phyloP scores from a whole-genome alignment of 306 rosid species.

The Acacia crassicarpa region DNA sequence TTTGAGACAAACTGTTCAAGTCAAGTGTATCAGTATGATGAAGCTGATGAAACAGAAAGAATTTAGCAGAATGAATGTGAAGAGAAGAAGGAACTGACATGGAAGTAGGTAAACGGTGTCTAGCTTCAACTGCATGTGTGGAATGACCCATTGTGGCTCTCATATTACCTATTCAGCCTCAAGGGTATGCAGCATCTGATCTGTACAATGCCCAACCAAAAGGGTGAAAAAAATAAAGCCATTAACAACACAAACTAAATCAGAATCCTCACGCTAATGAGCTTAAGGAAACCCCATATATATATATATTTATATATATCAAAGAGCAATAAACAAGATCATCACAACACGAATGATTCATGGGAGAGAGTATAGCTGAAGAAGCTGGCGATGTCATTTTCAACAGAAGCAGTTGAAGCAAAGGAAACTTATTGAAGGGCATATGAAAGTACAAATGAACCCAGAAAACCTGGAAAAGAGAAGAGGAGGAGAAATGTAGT shows the following conservation, averaged over 20 bases:
- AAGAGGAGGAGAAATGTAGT: background rate
- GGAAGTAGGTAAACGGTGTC: constrained; percentile 70
- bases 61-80: background rate
- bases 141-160: constrained; percentile 73
- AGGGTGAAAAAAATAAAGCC: background rate
- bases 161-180: constrained; percentile 34
- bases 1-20: background rate
- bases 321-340: background rate
- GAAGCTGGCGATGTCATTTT: background rate
- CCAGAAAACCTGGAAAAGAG: constrained; percentile 3
- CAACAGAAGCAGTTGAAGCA: background rate
- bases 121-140: constrained; percentile 57
- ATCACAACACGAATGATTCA: background rate
- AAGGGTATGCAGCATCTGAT: constrained; percentile 47
- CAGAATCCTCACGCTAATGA: background rate
- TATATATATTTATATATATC: background rate
- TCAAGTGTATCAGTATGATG: background rate
- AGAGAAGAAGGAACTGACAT: constrained; percentile 52
- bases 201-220: constrained; percentile 17
- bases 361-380: background rate
- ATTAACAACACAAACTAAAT: background rate
- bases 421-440: background rate
- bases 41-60: background rate
- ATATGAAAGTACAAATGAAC: background rate
- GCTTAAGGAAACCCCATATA: background rate